Evolutionary conservation across 2,329 filamentous ascomycete genomes (phyloP).

Genomic region (Lachnellula suecica): DNA sequence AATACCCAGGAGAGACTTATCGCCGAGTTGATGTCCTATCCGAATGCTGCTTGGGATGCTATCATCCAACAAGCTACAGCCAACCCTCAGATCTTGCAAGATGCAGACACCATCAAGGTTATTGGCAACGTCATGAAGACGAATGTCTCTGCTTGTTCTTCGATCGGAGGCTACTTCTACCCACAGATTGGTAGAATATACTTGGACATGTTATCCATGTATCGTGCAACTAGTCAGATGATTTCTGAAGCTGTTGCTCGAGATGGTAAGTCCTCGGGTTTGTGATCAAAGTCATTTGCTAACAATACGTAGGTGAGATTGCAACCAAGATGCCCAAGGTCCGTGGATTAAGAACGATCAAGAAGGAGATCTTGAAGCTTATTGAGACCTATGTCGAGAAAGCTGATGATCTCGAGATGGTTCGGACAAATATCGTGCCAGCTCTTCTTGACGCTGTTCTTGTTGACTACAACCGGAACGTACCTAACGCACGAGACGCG

Average conservation of each 20-base stretch:
- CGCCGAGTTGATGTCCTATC: constrained; percentile 86
- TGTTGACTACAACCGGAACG: constrained; percentile 95
- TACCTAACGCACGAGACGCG: constrained; percentile 90
- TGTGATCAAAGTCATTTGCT: constrained; percentile 23
- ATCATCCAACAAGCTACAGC: constrained; percentile 88
- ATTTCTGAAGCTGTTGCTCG: constrained; percentile 90
- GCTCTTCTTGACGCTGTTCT: constrained; percentile 91
- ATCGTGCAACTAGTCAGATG: constrained; percentile 90
- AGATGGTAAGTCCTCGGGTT: constrained; percentile 59
- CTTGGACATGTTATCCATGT: constrained; percentile 99
- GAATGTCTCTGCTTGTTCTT: constrained; percentile 96
- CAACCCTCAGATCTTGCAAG: constrained; percentile 83
- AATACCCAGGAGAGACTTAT: constrained; percentile 89
- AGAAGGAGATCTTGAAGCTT: constrained; percentile 98
- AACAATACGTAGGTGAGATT: constrained; percentile 65
- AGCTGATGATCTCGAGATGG: constrained; percentile 91
- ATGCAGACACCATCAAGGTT: constrained; percentile 94
- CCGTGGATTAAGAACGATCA: constrained; percentile 92
- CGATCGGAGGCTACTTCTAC: constrained; percentile 96
- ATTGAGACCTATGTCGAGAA: constrained; percentile 98
- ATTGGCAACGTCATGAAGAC: constrained; percentile 99
- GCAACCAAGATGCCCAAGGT: constrained; percentile 98
- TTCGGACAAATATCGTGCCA: constrained; percentile 93
- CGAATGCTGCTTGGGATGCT: constrained; percentile 91
- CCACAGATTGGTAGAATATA: constrained; percentile 98